Base-by-base conservation (phyloP, 2,329 filamentous ascomycete genomes). In the Verticillium tricorpus region DNA sequence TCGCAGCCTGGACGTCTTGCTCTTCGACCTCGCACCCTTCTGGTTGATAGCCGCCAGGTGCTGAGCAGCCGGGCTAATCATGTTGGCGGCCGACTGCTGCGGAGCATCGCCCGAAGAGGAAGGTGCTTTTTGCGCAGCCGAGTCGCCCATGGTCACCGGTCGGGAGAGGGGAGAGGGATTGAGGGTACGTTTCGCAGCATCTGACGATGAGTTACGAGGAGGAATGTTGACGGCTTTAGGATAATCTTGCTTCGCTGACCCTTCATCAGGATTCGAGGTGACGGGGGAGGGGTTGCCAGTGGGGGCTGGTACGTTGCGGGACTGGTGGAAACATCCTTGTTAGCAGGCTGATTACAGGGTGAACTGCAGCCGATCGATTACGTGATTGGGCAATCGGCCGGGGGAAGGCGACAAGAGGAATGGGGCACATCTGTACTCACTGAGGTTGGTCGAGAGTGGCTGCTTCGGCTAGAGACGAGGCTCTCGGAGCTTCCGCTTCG, bases 21-120 rank as follows among this genome's bases (percentile, higher is more conserved):
- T 92, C 72, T 92, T 93, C 66, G 88, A 84, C 72, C 86, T 90
- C 32, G 81, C 80, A 60, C 92, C 91, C 72, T 91, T 94, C 67
- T 94, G 90, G 64, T 89, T 94, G 61, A 98, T 82, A n/a, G 93
- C 92, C 56, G 91, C 88, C 45, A 98, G 84, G 62, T 96, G 92
- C 74, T 92, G 89, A 15, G 91, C 89, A 22, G 94, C 94, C 56
- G 91, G 87, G 67, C 91, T 93, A 63, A 80, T 78, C 52, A 74
- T 62, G 60, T 70, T 69, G 66, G 73, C 74, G 62, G 71, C 67
- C 66, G 71, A 67, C 61, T 69, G 70, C 57, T 71, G 68, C 63
- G 74, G 73, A 60, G 73, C 63, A 58, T 66, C 64, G 56, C 66
- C 68, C 31, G 70, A 67, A 58, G 75, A 69, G 50, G 76, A 67